Base-by-base conservation (phyloP, 169 alveolate species). In the Plasmodium reichenowi region DNA sequence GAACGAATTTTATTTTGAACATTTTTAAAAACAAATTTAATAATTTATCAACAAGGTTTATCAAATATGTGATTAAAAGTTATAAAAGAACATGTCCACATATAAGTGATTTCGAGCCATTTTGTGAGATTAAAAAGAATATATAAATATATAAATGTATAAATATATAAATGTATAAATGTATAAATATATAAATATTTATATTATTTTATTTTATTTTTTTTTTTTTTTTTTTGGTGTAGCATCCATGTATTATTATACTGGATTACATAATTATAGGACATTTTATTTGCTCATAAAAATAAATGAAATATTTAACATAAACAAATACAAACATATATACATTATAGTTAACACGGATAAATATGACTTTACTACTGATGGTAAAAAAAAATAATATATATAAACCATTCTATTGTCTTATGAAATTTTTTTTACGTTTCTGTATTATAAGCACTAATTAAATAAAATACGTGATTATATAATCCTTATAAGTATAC, bases 21-120 rank as follows among this genome's bases (percentile, higher is more conserved):
- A 26, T 86, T 86, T 71, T 70, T 72, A 72, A 71, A 32, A 86
- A 86, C 6, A 86, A 38, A 62, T 86, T 86, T 86, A 86, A 72
- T 32, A 62, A 67, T 29, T 24, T 72, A 62, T 86, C 92, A 47
- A 86, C 32, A 62, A 86, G 32, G 72, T 86, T 86, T 66, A 58
- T 86, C 32, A 63, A 20, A 22, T 86, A 60, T 71, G 22, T 86
- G 9, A 67, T 86, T 26, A 86, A 72, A 73, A 86, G 88, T 67
- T 86, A 86, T 74, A 86, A 72, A 72, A 71, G 92, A 64, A 72
- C 92, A 29, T 86, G 92, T 5, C 92, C 92, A 47, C 92, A 86
- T 66, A 86, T 86, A 47, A 86, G 92, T 67, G 92, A 86, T 67
- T 86, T 86, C 70, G 92, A 86, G 71, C 92, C 92, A 12, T 86